Evolutionary conservation across 805 yeast genomes (phyloP), one percentile per base, ranked within the genome.

Genomic region (Scheffersomyces amazonensis): DNA sequence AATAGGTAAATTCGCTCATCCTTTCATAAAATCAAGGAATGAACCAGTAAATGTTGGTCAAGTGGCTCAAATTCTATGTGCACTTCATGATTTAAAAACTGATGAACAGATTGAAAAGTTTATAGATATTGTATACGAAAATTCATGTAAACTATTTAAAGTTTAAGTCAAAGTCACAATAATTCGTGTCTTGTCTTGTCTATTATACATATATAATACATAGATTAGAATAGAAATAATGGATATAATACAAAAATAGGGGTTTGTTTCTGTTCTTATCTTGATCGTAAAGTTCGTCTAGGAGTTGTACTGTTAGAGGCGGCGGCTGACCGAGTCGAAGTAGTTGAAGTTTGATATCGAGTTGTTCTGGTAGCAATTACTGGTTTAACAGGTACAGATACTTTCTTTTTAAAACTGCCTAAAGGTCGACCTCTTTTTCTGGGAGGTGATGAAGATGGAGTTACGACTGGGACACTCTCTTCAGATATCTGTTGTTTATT

Each of bases 21-120:
- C 81, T 3, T 47, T 87, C 69, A 75, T 93, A 31, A 84, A 84
- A 46, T 83, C 91, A 0, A 73, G 99, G 53, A 89, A 93, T 58
- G 99, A 93, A 60, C 99, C 99, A 0, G 89, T 95, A 35, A 74
- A 78, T 31, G 79, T 93, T 37, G 87, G 88, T 2, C 78, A 80
- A 40, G 89, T 89, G 0, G 97, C 95, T 1, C 78, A 64, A 40
- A 56, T 68, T 19, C 47, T 69, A 56, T 54, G 66, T 23, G 49
- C 44, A 22, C 41, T 69, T 16, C 60, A 66, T 39, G 64, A 58
- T 0, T 37, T 63, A 5, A 45, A 44, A 15, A 53, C 49, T 2
- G 62, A 55, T 4, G 34, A 46, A 21, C 66, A 67, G 27, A 47
- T 61, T 6, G 60, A 58, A 34, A 39, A 51, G 1, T 64, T 67